Evolutionary conservation across 2,329 filamentous ascomycete genomes (phyloP).

Genomic region (Scedosporium aurantiacum): DNA sequence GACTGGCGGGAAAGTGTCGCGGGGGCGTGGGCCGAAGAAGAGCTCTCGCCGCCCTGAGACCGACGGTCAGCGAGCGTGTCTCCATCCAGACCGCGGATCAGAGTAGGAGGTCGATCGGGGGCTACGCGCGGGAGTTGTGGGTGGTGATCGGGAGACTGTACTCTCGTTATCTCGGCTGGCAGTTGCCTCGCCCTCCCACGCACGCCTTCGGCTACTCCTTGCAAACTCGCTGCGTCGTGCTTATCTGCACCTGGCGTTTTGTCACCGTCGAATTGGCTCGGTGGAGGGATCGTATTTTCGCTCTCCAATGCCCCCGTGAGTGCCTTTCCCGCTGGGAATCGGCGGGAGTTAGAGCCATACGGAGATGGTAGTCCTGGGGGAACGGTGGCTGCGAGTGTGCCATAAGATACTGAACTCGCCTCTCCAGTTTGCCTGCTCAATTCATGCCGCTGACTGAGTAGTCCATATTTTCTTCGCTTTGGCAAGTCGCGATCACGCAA

Average conservation of each 20-base stretch:
- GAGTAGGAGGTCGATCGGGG: background rate
- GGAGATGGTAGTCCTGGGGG: no score
- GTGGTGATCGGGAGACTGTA: background rate
- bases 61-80: background rate
- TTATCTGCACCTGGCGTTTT: background rate
- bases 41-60: background rate
- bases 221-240: background rate
- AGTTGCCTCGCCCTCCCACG: background rate
- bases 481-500: slow-evolving; percentile 9
- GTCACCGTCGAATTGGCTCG: no score
- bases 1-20: slow-evolving; percentile 41
- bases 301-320: no score
- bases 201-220: background rate
- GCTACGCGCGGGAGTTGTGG: background rate
- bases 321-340: no score
- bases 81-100: background rate
- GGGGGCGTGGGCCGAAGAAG: slow-evolving; percentile 18
- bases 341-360: no score
- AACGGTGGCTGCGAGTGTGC: background rate
- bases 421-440: background rate
- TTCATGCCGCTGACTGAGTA: background rate
- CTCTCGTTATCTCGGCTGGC: background rate
- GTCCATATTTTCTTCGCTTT: background rate
- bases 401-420: background rate
- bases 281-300: no score